Evolutionary conservation across 257 asterid genomes (phyloP).

Genomic region (Scutellaria minor): DNA sequence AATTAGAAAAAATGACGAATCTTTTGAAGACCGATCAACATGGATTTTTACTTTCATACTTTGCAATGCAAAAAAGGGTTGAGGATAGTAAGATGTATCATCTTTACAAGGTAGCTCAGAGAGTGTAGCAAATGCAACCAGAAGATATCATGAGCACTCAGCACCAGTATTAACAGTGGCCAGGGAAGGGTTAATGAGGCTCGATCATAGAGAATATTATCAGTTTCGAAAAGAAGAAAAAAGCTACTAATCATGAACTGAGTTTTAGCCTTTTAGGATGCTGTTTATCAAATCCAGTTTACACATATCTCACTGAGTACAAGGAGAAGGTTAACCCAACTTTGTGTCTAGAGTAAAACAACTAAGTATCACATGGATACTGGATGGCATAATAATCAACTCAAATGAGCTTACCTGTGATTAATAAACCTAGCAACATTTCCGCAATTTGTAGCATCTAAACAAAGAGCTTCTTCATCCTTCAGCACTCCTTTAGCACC

Average conservation of each 20-base stretch:
- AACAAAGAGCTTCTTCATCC: conserved; percentile 92
- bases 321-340: background rate
- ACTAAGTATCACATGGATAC: conserved; percentile 2
- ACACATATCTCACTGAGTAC: background rate
- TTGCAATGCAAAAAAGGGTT: background rate
- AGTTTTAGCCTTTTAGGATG: conserved; percentile 12
- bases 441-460: conserved; percentile 87
- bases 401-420: conserved; percentile 63
- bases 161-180: conserved; percentile 12
- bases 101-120: conserved; percentile 8
- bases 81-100: background rate
- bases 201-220: background rate
- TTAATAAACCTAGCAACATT: conserved; percentile 91
- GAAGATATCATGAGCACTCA: background rate
- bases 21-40: background rate
- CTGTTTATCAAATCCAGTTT: conserved; percentile 9
- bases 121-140: background rate
- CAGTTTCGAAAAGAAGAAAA: conserved; percentile 9
- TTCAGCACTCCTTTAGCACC: conserved; percentile 63
- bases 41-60: background rate
- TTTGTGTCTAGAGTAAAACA: conserved; percentile 9
- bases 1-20: conserved; percentile 24
- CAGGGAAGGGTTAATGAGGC: conserved; percentile 20
- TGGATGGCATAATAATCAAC: conserved; percentile 6
- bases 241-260: background rate